Evolutionary conservation across 495 filamentous ascomycete genomes (phyloP), one percentile per base, ranked within the genome.

Genomic region (Daldinia bambusicola): DNA sequence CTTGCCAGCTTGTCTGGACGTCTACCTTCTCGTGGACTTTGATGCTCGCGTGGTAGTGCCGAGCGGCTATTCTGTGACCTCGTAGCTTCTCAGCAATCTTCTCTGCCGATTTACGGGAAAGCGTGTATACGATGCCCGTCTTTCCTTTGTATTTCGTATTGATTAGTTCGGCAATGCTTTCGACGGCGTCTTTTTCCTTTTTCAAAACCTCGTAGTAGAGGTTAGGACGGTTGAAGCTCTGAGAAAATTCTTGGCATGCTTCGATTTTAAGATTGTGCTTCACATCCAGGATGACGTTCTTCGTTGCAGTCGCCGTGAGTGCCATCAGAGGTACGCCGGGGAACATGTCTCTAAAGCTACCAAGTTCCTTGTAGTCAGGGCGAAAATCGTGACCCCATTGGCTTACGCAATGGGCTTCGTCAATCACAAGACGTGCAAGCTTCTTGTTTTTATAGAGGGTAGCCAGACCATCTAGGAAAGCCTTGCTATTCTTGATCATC

Each of bases 381-480:
- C 96, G 91, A 76, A 99, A 99, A 77, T 99, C 95, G 74, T 99
- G 95, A 12, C 95, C 95, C 95, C 95, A 99, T 79, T 98, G 93
- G 78, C 95, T 98, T 22, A 99, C 95, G 77, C 95, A 99, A 77
- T 99, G 95, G 14, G 95, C 95, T 79, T 99, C 95, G 69, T 99
- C 95, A 53, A 99, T 95, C 36, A 98, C 96, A 56, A 99, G 88
- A 38, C 95, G 88, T 9, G 95, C 95, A 12, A 99, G 87, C 65
- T 87, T 91, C 6, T 83, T 79, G 31, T 87, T 87, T 16, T 69
- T 69, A 67, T 95, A 84, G 18, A 99, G 86, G 7, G 80, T 78
- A 40, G 85, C 76, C 26, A 99, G 80, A 7, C 82, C 84, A 60
- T 81, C 83, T 41, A 88, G 77, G 76, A 98, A 87, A 4, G 74